Percentiles rank a stretch among this genome's conserved stretches.
These are phyloP conservation scores for Straminergon stramineum DNA, from an alignment of 225 moss, liverwort and hornwort species.

Conservation along the genomic window DNA sequence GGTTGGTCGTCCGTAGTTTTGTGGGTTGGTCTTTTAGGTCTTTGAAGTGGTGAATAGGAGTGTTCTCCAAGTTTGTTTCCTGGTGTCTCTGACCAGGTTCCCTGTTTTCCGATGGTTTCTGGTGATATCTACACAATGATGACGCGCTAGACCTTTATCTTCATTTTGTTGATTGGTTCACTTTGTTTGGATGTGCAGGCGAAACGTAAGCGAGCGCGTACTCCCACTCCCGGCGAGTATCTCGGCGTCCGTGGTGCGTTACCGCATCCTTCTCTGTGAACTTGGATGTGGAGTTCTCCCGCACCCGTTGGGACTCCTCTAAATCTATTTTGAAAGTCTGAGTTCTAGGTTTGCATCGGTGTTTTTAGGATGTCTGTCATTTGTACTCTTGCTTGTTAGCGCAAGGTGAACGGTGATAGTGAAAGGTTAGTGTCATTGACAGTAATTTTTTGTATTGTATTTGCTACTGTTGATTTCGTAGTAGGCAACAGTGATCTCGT, in stretches of 20 bases:
- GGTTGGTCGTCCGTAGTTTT: constrained; percentile 26
- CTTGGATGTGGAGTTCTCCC: not conserved
- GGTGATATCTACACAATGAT: not conserved
- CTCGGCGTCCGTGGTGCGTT: constrained; percentile 74
- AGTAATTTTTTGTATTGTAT: too few relatives aligned
- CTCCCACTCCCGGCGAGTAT: constrained; percentile 94
- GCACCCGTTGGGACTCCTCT: not conserved
- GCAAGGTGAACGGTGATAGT: not conserved
- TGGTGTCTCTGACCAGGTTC: not conserved
- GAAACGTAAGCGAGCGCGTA: constrained; percentile 89
- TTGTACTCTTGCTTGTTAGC: not conserved
- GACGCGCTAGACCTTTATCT: too few relatives aligned
- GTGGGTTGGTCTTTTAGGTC: constrained; percentile 5
- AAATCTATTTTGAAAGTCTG: not conserved
- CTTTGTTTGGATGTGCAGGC: constrained; percentile 59
- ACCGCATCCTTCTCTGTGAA: not conserved
- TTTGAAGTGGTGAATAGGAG: not conserved
- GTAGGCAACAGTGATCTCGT: not conserved
- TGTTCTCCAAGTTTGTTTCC: not conserved
- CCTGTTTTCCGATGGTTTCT: not conserved
- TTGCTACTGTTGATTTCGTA: not conserved
- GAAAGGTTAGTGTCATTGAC: not conserved
- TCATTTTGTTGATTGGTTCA: not conserved
- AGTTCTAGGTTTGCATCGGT: too few relatives aligned
- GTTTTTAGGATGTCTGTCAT: not conserved